Evolutionary conservation across 805 yeast species (phyloP).

Genomic region (Yamadazyma kitorensis): DNA sequence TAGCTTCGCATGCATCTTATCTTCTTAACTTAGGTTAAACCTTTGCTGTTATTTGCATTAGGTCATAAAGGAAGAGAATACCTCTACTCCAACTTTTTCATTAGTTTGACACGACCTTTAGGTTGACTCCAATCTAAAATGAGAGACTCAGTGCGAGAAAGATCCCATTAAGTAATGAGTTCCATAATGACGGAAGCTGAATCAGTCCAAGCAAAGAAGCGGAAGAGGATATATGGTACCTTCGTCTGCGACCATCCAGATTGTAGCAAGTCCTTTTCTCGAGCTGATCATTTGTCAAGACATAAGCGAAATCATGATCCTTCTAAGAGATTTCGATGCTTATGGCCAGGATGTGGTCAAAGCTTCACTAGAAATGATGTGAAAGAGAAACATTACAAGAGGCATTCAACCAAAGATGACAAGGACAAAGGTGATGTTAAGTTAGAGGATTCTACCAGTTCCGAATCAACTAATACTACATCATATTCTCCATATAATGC

Average conservation of each 20-base stretch:
- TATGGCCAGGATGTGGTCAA: slow-evolving; percentile 18
- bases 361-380: slow-evolving; percentile 20
- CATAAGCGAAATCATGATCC: slow-evolving; percentile 55
- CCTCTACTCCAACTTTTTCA: too few species aligned
- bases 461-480: too few species aligned
- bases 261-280: slow-evolving; percentile 51
- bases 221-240: slow-evolving; percentile 20
- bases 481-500: too few species aligned
- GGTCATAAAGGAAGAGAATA: too few species aligned
- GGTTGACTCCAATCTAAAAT: too few species aligned
- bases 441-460: background rate
- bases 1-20: too few species aligned
- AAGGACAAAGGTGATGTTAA: background rate
- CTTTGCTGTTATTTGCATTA: too few species aligned
- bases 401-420: slow-evolving; percentile 12
- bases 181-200: too few species aligned
- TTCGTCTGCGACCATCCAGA: slow-evolving; percentile 40
- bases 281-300: slow-evolving; percentile 61
- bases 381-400: slow-evolving; percentile 19
- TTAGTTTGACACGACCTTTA: too few species aligned
- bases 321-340: slow-evolving; percentile 10
- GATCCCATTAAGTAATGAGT: too few species aligned
- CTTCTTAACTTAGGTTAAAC: too few species aligned
- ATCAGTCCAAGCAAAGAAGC: slow-evolving; percentile 11
- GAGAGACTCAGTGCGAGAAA: too few species aligned